These are phyloP conservation scores for Phialemoniopsis sp. DNA, from an alignment of 2,329 filamentous ascomycete genomes.

Conservation along the genomic window DNA sequence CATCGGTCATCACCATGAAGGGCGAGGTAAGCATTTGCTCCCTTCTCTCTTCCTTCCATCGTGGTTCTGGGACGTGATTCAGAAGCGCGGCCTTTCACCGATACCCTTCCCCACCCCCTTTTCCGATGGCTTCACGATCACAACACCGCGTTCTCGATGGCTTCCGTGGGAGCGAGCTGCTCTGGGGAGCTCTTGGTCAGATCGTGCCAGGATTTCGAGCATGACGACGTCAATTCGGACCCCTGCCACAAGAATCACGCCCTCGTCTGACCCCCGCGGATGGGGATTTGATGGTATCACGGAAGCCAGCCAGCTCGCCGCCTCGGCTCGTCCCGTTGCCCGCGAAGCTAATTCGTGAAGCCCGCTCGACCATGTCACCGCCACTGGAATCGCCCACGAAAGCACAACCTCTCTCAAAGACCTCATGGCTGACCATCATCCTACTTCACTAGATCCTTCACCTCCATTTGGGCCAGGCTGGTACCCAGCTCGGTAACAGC, in stretches of 20 bases:
- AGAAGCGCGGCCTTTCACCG: neutral
- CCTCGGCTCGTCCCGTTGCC: neutral
- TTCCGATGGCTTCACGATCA: too few relatives aligned
- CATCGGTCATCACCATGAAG: constrained; percentile 40
- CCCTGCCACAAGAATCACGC: too few relatives aligned
- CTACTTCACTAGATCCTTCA: constrained; percentile 48
- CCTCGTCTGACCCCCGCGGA: too few relatives aligned
- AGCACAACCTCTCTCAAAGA: too few relatives aligned
- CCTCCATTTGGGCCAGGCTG: constrained; percentile 64
- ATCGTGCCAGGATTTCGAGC: too few relatives aligned
- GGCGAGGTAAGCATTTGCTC: constrained; percentile 43
- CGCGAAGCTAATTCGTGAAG: constrained; percentile 4
- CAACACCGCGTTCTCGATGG: too few relatives aligned
- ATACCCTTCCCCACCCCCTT: neutral
- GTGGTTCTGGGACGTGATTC: neutral
- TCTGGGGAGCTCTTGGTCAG: too few relatives aligned
- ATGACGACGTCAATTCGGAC: too few relatives aligned
- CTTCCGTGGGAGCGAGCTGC: too few relatives aligned
- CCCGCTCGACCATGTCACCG: neutral
- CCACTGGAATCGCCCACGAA: too few relatives aligned
- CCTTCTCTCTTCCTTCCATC: neutral
- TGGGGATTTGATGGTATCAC: too few relatives aligned
- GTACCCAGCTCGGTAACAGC: constrained; percentile 70
- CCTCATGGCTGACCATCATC: too few relatives aligned
- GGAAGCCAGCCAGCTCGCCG: neutral